A percentile compares a stretch with the other conserved stretches of the same genome.
Conservation (phyloP, 805 yeast genomes). For the Cyberlindnera mrakii region DNA sequence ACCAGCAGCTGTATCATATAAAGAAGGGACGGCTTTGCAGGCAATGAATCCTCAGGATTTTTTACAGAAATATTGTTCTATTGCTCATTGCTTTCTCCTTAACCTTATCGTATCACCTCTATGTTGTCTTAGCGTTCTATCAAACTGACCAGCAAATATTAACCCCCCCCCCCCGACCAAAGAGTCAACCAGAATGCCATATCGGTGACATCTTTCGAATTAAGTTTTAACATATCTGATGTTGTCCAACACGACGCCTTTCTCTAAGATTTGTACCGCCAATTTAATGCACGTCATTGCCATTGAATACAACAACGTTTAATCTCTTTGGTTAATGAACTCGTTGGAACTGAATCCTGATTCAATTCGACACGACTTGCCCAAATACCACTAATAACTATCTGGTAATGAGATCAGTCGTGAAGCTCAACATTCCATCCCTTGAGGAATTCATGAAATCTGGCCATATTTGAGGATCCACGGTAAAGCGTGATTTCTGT, state of each 20-base stretch:
- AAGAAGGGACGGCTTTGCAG: slow-evolving; percentile 41
- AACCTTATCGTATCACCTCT: slow-evolving; percentile 38
- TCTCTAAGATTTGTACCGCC: slow-evolving; percentile 37
- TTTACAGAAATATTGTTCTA: too few relatives aligned
- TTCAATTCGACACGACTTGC: too few relatives aligned
- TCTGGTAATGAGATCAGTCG: too few relatives aligned
- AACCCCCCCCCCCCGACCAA: too few relatives aligned
- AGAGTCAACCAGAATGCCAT: slow-evolving; percentile 52
- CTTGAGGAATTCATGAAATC: too few relatives aligned
- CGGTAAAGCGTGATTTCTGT: too few relatives aligned
- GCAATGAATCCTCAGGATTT: slow-evolving; percentile 39
- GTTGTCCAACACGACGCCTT: slow-evolving; percentile 52
- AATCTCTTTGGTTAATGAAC: slow-evolving; percentile 34
- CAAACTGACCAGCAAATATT: slow-evolving; percentile 46
- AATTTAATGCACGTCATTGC: slow-evolving; percentile 53
- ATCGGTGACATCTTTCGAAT: slow-evolving; percentile 67
- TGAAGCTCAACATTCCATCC: too few relatives aligned
- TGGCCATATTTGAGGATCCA: too few relatives aligned
- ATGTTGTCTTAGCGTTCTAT: slow-evolving; percentile 31
- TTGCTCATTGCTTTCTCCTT: too few relatives aligned
- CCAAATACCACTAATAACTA: too few relatives aligned
- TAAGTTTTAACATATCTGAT: slow-evolving; percentile 49
- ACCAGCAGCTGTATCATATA: slow-evolving; percentile 49
- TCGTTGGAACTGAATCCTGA: slow-evolving; percentile 21
- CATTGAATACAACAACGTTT: slow-evolving; percentile 46